Evolutionary conservation across 306 rosid species (phyloP).

Genomic region (Fagus crenata): DNA sequence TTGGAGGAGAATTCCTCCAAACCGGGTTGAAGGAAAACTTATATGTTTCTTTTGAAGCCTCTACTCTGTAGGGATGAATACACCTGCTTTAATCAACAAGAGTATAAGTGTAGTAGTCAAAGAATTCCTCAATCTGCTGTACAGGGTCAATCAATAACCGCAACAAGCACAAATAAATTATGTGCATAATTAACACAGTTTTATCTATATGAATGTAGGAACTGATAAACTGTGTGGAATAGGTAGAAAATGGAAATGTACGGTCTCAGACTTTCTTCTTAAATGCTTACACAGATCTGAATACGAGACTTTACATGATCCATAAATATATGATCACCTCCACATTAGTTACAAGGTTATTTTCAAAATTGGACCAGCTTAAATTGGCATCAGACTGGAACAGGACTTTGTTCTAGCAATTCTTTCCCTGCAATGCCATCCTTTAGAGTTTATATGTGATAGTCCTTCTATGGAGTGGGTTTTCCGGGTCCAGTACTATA

Average conservation of each 20-base stretch:
- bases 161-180: background rate
- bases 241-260: background rate
- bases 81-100: background rate
- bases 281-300: background rate
- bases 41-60: background rate
- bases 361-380: background rate
- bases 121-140: background rate
- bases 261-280: background rate
- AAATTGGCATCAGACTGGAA: slow-evolving; percentile 42
- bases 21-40: background rate
- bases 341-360: background rate
- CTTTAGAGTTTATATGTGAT: slow-evolving; percentile 55
- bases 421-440: slow-evolving; percentile 88
- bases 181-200: background rate
- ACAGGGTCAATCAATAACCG: background rate
- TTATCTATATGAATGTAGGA: no score
- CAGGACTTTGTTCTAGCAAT: slow-evolving; percentile 52
- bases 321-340: background rate
- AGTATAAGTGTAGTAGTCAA: background rate
- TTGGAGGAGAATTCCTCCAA: no score
- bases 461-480: slow-evolving; percentile 82
- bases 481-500: slow-evolving; percentile 69
- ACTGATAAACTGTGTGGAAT: no score
- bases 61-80: background rate
- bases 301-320: background rate